Percentiles rank a stretch among this genome's conserved stretches.
These are phyloP conservation scores for Fusarium sp. DNA, from an alignment of 2,329 filamentous ascomycete genomes.

Conservation along the genomic window DNA sequence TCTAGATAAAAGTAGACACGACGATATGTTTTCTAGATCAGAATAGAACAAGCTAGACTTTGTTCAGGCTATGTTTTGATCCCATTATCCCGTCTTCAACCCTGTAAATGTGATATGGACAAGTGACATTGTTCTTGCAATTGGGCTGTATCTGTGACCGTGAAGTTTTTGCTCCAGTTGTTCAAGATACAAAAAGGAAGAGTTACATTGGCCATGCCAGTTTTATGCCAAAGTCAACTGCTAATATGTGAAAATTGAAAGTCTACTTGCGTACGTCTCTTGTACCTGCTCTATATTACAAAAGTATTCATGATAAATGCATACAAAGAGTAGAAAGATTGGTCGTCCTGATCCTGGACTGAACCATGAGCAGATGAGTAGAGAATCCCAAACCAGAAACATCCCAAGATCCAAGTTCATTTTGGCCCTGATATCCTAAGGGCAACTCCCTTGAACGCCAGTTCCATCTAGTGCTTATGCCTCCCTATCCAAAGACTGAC, in stretches of 20 bases:
- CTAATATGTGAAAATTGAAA: not conserved
- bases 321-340: not conserved
- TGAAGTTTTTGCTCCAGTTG: not conserved
- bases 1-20: conserved; percentile 36
- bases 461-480: conserved; percentile 7
- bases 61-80: conserved; percentile 1
- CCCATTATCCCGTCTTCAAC: not conserved
- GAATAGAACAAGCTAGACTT: conserved; percentile 21
- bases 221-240: not conserved
- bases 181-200: not conserved
- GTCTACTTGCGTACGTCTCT: not conserved
- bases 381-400: not conserved
- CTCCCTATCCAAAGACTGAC: conserved; percentile 52
- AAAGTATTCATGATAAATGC: not conserved
- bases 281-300: not conserved
- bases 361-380: not conserved
- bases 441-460: not conserved
- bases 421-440: not conserved
- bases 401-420: not conserved
- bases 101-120: not conserved
- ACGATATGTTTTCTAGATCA: conserved; percentile 26
- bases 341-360: not conserved
- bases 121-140: not conserved
- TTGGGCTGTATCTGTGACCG: not conserved
- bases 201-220: not conserved